phyloP scores from a whole-genome alignment of 2,329 filamentous ascomycete genomes.

The Ophiostoma quercus region DNA sequence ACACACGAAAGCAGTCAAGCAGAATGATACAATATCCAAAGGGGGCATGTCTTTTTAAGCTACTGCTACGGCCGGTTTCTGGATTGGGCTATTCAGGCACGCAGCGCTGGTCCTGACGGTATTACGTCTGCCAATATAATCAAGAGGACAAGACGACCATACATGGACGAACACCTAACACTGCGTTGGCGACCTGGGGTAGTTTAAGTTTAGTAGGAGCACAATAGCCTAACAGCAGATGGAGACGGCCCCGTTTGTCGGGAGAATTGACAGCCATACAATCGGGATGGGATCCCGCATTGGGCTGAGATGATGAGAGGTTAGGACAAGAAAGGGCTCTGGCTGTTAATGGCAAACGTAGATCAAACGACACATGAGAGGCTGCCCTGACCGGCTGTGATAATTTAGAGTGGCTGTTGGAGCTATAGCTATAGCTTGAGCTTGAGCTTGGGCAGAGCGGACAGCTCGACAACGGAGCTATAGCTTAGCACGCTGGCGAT shows the following conservation, averaged over 20 bases:
- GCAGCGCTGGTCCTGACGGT: not conserved
- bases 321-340: not conserved
- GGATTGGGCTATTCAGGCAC: constrained; percentile 1
- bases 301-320: not conserved
- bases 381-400: constrained; percentile 5
- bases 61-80: constrained; percentile 16
- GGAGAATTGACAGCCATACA: constrained; percentile 12
- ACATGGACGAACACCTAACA: constrained; percentile 23
- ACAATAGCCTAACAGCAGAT: not conserved
- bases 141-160: constrained; percentile 15
- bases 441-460: not conserved
- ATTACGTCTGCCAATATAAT: no score
- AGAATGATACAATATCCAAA: not conserved
- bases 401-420: not conserved
- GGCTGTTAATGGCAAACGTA: not conserved
- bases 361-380: not conserved
- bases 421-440: not conserved
- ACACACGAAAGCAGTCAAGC: not conserved
- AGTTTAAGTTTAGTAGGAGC: no score
- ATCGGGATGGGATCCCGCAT: constrained; percentile 10
- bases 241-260: not conserved
- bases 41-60: constrained; percentile 26
- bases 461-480: not conserved
- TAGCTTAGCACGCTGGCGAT: no score
- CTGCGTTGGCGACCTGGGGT: not conserved